These are phyloP conservation scores for Catharanthus roseus DNA, from an alignment of 257 asterid species.

Conservation along the genomic window DNA sequence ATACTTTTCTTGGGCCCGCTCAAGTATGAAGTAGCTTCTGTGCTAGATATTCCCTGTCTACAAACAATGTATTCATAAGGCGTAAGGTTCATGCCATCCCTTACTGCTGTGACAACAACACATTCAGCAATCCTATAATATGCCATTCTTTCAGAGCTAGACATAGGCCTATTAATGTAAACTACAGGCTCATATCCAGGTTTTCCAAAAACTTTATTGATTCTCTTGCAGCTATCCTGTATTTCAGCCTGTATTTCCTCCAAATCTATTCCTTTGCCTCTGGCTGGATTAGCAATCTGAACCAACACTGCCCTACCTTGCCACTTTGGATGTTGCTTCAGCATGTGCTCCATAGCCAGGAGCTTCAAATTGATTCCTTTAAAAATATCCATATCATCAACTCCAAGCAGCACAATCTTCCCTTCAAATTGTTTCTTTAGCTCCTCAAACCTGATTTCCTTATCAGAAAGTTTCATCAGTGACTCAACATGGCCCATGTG, in stretches of 20 bases:
- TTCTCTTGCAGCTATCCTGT: constrained; percentile 60
- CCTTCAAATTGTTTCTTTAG: constrained; percentile 69
- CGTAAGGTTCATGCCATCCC: constrained; percentile 92
- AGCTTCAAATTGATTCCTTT: constrained; percentile 85
- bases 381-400: constrained; percentile 91
- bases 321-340: constrained; percentile 75
- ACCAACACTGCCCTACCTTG: constrained; percentile 80
- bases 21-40: constrained; percentile 42
- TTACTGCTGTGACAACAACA: constrained; percentile 84
- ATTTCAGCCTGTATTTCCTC: constrained; percentile 67
- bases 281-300: constrained; percentile 75
- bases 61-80: constrained; percentile 87
- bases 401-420: constrained; percentile 70
- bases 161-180: constrained; percentile 47
- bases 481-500: constrained; percentile 90
- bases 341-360: constrained; percentile 81
- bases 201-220: constrained; percentile 59
- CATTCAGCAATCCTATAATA: constrained; percentile 87
- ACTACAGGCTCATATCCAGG: constrained; percentile 77
- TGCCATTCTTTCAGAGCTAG: constrained; percentile 78
- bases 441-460: constrained; percentile 62
- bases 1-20: constrained; percentile 73
- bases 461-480: constrained; percentile 56
- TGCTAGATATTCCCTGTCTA: constrained; percentile 60
- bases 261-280: constrained; percentile 73